A percentile compares a stretch with the other conserved stretches of the same genome.
Evolutionary conservation across 768 basidiomycete species (phyloP).

Genomic region (Dentipellis sp.): DNA sequence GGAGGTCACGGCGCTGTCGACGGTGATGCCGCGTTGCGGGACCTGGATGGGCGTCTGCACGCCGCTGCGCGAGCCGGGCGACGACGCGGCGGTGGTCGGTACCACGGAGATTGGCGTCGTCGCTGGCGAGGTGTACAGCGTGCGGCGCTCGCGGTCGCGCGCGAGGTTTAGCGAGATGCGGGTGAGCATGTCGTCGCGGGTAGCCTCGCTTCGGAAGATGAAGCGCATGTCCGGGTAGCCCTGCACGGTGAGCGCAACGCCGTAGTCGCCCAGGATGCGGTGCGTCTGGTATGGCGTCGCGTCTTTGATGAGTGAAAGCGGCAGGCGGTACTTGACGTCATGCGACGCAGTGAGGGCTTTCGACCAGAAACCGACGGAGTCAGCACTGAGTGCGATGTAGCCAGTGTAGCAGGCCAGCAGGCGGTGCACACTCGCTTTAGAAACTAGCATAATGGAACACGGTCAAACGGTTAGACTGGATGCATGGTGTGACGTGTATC

Average conservation of each 20-base stretch:
- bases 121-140: neutral
- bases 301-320: constrained; percentile 6
- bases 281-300: neutral
- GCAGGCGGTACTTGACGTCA: constrained; percentile 11
- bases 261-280: constrained; percentile 3
- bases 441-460: neutral
- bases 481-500: neutral
- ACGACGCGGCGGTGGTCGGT: neutral
- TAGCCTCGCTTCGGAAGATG: neutral
- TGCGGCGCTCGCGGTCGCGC: constrained; percentile 1
- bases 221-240: constrained; percentile 8
- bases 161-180: neutral
- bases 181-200: constrained; percentile 5
- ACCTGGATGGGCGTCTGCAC: neutral
- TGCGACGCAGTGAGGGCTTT: constrained; percentile 6
- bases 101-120: neutral
- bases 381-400: constrained; percentile 7
- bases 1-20: neutral
- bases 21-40: neutral
- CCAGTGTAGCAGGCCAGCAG: constrained; percentile 5
- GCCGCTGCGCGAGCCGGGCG: no score
- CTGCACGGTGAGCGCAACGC: constrained; percentile 3
- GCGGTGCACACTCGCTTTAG: constrained; percentile 5
- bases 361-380: constrained; percentile 13
- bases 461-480: neutral